A percentile compares a stretch with the other conserved stretches of the same genome.
Evolutionary conservation across 768 basidiomycete genomes (phyloP).

Genomic region (Pluteus cervinus): DNA sequence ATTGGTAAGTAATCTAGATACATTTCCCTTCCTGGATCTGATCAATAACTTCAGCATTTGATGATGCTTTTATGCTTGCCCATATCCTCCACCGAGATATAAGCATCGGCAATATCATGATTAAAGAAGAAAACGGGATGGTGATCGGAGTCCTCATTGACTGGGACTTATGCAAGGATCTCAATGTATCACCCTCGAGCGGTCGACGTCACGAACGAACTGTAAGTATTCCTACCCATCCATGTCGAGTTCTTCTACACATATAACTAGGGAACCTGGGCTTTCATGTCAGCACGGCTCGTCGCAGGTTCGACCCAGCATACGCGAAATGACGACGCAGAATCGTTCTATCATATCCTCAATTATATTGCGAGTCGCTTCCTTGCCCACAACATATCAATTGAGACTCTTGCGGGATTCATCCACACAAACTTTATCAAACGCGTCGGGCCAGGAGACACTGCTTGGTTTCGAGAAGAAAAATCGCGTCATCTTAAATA

Average conservation of each 20-base stretch:
- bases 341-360: constrained; percentile 5
- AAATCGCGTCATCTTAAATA: no score
- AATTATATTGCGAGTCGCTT: constrained; percentile 2
- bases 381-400: no score
- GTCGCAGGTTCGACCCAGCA: neutral
- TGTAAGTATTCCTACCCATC: neutral
- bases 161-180: constrained; percentile 7
- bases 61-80: constrained; percentile 2
- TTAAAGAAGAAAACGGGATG: neutral
- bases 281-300: constrained; percentile 5
- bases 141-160: constrained; percentile 9
- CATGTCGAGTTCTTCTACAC: neutral
- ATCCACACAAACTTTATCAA: no score
- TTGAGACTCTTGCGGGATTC: no score
- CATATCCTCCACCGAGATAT: constrained; percentile 4
- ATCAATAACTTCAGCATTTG: constrained; percentile 1
- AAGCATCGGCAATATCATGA: constrained; percentile 1
- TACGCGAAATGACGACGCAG: constrained; percentile 2
- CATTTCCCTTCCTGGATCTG: neutral
- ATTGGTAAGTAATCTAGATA: constrained; percentile 1
- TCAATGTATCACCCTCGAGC: constrained; percentile 15
- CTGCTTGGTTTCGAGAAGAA: no score
- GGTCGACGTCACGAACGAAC: constrained; percentile 2
- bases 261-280: constrained; percentile 5
- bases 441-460: no score